Evolutionary conservation across 1,139 yeast species (phyloP).

Genomic region (Hansenula sp.): DNA sequence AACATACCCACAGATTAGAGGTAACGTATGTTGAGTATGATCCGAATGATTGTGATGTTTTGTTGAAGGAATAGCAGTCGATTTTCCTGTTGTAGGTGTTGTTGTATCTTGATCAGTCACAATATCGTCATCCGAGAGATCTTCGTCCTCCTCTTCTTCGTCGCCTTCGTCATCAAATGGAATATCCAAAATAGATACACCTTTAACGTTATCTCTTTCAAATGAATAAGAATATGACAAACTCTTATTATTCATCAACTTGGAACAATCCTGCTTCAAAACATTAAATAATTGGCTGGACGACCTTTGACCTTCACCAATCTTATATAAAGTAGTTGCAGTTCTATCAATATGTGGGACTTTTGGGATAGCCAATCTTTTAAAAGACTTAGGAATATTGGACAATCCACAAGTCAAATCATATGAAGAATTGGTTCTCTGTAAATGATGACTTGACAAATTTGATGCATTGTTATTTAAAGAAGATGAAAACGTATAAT

Average conservation of each 20-base stretch:
- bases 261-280: slow-evolving; percentile 4
- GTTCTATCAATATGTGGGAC: slow-evolving; percentile 20
- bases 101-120: no score
- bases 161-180: slow-evolving; percentile 8
- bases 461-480: neutral
- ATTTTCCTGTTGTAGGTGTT: neutral
- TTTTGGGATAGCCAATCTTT: slow-evolving; percentile 13
- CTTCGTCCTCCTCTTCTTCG: neutral
- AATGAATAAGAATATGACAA: neutral
- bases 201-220: slow-evolving; percentile 9
- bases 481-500: neutral
- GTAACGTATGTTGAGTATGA: slow-evolving; percentile 10
- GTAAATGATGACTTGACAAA: slow-evolving; percentile 2
- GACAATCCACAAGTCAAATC: slow-evolving; percentile 4
- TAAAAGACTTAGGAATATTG: slow-evolving; percentile 1
- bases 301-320: slow-evolving; percentile 7
- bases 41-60: neutral
- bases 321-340: slow-evolving; percentile 10
- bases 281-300: slow-evolving; percentile 4
- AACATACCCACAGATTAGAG: slow-evolving; percentile 22
- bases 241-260: slow-evolving; percentile 11
- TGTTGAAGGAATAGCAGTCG: neutral
- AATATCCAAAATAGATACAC: slow-evolving; percentile 13
- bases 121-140: neutral
- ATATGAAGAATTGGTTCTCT: slow-evolving; percentile 5